Conservation (phyloP, 1,284 basidiomycete species). For the Moesziomyces parantarcticus region DNA sequence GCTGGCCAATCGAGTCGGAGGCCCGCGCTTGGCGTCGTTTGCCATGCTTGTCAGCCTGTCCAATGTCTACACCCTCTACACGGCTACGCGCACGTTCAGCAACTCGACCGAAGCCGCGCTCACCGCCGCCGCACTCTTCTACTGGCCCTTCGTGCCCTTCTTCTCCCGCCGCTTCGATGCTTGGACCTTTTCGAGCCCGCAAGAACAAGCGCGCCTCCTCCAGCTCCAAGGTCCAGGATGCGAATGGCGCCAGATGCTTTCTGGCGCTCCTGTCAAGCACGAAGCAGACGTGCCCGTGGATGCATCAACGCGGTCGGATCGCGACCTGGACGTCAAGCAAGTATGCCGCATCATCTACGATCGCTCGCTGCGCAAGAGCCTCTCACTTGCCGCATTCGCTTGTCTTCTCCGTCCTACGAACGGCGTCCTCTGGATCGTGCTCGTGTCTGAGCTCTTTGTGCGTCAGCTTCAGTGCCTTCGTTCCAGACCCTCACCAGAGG, state of each 20-base stretch:
- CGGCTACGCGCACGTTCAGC: constrained; percentile 87
- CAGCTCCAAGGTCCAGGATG: constrained; percentile 9
- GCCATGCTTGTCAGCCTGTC: constrained; percentile 78
- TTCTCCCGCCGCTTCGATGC: constrained; percentile 15
- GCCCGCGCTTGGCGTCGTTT: constrained; percentile 72
- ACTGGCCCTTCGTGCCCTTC: constrained; percentile 73
- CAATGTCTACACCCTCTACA: constrained; percentile 86
- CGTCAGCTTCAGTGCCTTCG: constrained; percentile 13
- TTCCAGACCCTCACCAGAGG: neutral
- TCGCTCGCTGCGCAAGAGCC: constrained; percentile 12
- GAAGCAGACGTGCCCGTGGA: neutral
- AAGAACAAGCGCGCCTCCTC: constrained; percentile 6
- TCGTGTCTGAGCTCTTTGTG: constrained; percentile 29
- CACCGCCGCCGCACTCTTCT: constrained; percentile 80
- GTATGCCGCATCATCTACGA: constrained; percentile 17
- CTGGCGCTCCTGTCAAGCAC: neutral
- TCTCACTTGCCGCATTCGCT: constrained; percentile 74
- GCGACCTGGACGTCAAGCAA: constrained; percentile 16
- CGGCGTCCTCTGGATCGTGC: constrained; percentile 82
- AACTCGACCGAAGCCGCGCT: constrained; percentile 92
- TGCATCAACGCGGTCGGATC: constrained; percentile 9
- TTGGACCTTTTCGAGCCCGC: constrained; percentile 1
- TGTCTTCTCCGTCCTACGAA: constrained; percentile 88
- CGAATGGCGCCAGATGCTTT: constrained; percentile 7
- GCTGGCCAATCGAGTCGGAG: constrained; percentile 75